These are phyloP conservation scores for Tylopilus rubrobrunneus DNA, from an alignment of 768 basidiomycete genomes.

Conservation along the genomic window DNA sequence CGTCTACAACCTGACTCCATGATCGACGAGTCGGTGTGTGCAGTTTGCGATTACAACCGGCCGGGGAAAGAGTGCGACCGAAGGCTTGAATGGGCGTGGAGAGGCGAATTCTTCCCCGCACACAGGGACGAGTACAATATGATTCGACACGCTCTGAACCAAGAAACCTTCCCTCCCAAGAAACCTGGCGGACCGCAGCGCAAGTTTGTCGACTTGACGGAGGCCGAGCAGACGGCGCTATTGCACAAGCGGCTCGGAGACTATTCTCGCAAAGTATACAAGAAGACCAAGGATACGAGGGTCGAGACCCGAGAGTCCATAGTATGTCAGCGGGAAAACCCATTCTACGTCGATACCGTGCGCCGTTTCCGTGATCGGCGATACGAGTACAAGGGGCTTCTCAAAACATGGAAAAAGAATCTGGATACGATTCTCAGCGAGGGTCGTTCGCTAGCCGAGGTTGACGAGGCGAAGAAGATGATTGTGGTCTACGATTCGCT, in stretches of 20 bases:
- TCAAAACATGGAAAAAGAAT: conserved; percentile 99
- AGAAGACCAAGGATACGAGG: conserved; percentile 96
- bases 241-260: conserved; percentile 97
- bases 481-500: conserved; percentile 97
- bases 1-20: conserved; percentile 97
- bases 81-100: conserved; percentile 95
- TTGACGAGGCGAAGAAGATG: conserved; percentile 98
- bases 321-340: conserved; percentile 96
- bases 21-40: conserved; percentile 93
- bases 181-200: conserved; percentile 69
- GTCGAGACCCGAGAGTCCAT: conserved; percentile 92
- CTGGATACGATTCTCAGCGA: conserved; percentile 71
- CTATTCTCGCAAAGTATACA: conserved; percentile 98
- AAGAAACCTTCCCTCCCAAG: conserved; percentile 87
- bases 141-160: conserved; percentile 95
- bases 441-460: conserved; percentile 72
- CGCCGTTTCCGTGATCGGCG: conserved; percentile 95
- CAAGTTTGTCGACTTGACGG: conserved; percentile 77
- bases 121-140: conserved; percentile 98
- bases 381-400: conserved; percentile 98
- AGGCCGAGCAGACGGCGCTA: conserved; percentile 84
- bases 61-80: conserved; percentile 95
- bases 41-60: conserved; percentile 97
- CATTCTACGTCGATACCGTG: conserved; percentile 99
- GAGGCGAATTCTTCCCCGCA: conserved; percentile 97